Conservation (phyloP, 2,329 filamentous ascomycete genomes). For the Botryotinia globosa region DNA sequence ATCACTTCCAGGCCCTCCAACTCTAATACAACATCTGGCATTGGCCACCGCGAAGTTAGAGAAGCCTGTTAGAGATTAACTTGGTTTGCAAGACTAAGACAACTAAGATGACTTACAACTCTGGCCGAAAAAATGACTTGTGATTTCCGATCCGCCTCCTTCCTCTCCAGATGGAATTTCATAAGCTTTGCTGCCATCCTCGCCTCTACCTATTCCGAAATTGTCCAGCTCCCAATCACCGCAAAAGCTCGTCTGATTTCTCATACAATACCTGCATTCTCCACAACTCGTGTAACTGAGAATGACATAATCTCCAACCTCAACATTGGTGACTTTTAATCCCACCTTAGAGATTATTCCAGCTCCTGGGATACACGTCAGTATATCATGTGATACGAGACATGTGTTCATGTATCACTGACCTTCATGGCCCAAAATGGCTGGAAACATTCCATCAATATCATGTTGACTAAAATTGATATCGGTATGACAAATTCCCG, state of each 20-base stretch:
- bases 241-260: slow-evolving; percentile 37
- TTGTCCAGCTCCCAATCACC: slow-evolving; percentile 30
- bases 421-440: slow-evolving; percentile 38
- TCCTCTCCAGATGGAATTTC: slow-evolving; percentile 17
- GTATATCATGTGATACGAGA: background rate
- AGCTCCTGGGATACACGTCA: slow-evolving; percentile 22
- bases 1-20: slow-evolving; percentile 21
- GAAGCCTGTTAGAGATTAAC: slow-evolving; percentile 28
- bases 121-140: slow-evolving; percentile 40
- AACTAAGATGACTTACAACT: slow-evolving; percentile 19
- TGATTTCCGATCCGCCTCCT: slow-evolving; percentile 24
- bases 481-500: slow-evolving; percentile 38
- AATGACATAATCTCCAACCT: slow-evolving; percentile 36
- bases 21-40: slow-evolving; percentile 32
- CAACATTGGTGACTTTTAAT: slow-evolving; percentile 20
- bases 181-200: slow-evolving; percentile 27
- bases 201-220: slow-evolving; percentile 27
- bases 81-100: background rate
- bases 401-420: background rate
- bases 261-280: slow-evolving; percentile 36
- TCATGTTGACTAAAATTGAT: slow-evolving; percentile 26
- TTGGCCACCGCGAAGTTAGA: slow-evolving; percentile 33
- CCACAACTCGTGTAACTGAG: slow-evolving; percentile 40
- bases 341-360: slow-evolving; percentile 27
- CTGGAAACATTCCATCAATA: slow-evolving; percentile 31